A percentile compares a stretch with the other conserved stretches of the same genome.
These are phyloP conservation scores for Brasilioporus rufonigricans DNA, from an alignment of 768 basidiomycete genomes.

Conservation along the genomic window DNA sequence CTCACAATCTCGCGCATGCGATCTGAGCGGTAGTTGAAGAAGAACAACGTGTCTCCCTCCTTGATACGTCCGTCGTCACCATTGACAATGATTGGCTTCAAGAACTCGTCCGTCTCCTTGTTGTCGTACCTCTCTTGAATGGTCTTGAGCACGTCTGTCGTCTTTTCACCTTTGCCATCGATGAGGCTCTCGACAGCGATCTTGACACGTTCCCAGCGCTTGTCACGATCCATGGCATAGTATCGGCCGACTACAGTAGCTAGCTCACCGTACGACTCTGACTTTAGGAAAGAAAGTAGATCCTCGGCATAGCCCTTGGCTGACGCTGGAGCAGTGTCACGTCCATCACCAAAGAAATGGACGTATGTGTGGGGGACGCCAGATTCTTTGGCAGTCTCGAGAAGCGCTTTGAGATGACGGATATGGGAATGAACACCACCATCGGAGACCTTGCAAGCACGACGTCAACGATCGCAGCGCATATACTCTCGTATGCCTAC, in stretches of 20 bases:
- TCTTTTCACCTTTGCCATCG: constrained; percentile 61
- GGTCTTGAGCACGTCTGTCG: constrained; percentile 55
- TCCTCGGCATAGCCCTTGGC: constrained; percentile 75
- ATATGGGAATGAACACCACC: constrained; percentile 98
- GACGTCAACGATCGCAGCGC: constrained; percentile 2
- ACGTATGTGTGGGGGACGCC: constrained; percentile 84
- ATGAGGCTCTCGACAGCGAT: constrained; percentile 85
- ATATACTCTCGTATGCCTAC: constrained; percentile 40
- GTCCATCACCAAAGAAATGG: constrained; percentile 94
- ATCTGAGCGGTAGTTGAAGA: constrained; percentile 98
- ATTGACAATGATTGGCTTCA: constrained; percentile 91
- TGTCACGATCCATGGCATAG: constrained; percentile 97
- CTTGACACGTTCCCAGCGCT: constrained; percentile 94
- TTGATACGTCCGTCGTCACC: constrained; percentile 78
- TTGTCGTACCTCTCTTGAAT: constrained; percentile 77
- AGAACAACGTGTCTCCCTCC: constrained; percentile 87
- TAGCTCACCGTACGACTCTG: constrained; percentile 76
- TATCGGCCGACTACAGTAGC: constrained; percentile 88
- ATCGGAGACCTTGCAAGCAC: constrained; percentile 67
- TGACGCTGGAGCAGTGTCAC: constrained; percentile 89
- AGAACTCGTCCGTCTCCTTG: constrained; percentile 91
- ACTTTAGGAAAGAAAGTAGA: constrained; percentile 71
- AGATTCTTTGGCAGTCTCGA: constrained; percentile 85
- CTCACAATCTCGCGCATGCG: constrained; percentile 90
- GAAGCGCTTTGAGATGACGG: constrained; percentile 82